Evolutionary conservation across 495 filamentous ascomycete species (phyloP), one percentile per base, ranked within the genome.

Genomic region (Penicillium egyptiacum): DNA sequence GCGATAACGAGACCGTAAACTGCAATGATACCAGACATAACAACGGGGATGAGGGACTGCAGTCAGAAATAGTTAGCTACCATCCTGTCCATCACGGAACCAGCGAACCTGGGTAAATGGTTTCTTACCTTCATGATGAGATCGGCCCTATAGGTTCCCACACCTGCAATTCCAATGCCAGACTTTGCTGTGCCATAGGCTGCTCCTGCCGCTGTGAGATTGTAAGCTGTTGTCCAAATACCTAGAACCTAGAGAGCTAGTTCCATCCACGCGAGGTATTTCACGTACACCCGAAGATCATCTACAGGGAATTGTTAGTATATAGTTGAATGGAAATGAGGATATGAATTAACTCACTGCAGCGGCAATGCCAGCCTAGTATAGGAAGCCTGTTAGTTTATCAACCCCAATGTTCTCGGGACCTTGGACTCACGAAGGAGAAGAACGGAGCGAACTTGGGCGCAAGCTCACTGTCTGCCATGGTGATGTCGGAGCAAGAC

Each of bases 11-110:
- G 89, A 35, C 92, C 86, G 76, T 99, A 99, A 61, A 99, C 95
- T 35, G 94, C 94, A 63, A 99, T 91, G 69, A 99, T 99, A 82
- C 94, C 94, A 68, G 94, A 95, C 94, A 99, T 99, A 78, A 99
- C 90, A 60, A 98, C 92, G 53, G 93, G 94, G 66, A 95, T 93
- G 37, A 96, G 80, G 46, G 89, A 96, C 91, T 92, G 50, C 7
- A 53, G 45, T 42, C 10, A 58, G 26, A 61, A 53, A 42, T 23
- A 14, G 41, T 65, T 53, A 61, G 60, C 43, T 23, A 63, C 69
- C 61, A 33, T 40, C 31, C 1, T 31, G 3, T 35, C 23, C 51
- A 30, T 33, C 35, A 37, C 2, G 37, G 40, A 22, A 14, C 16
- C 11, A 9, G 16, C 1, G 20, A n/a, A 42, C 28, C 8, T 28